phyloP scores from a whole-genome alignment of 495 filamentous ascomycete genomes.

The Cryomyces minteri region DNA sequence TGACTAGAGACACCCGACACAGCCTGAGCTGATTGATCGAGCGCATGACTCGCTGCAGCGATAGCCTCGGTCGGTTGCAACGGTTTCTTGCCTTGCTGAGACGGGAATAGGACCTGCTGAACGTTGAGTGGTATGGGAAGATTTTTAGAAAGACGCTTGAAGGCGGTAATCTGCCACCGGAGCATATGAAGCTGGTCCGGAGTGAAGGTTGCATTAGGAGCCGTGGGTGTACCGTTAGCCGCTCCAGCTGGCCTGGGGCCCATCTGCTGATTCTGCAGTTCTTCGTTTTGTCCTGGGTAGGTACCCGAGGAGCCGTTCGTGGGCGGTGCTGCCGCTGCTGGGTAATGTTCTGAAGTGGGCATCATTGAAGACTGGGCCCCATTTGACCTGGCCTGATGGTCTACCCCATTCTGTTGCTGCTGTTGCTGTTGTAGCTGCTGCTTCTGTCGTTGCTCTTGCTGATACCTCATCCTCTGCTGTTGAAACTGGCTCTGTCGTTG shows the following conservation, averaged over 20 bases:
- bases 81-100: conserved; percentile 43
- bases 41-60: conserved; percentile 29
- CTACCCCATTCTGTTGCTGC: conserved; percentile 13
- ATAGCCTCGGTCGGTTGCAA: conserved; percentile 38
- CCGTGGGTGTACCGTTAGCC: not conserved
- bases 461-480: conserved; percentile 30
- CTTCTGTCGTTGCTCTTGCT: conserved; percentile 25
- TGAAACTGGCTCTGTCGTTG: conserved; percentile 40
- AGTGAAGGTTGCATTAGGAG: conserved; percentile 37
- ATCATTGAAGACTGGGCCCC: conserved; percentile 17
- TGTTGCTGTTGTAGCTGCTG: conserved; percentile 30
- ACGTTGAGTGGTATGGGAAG: conserved; percentile 52
- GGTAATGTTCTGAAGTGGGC: not conserved
- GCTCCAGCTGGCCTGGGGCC: conserved; percentile 1
- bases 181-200: conserved; percentile 51
- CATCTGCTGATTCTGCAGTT: conserved; percentile 8
- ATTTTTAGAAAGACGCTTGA: conserved; percentile 68
- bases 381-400: conserved; percentile 15
- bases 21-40: conserved; percentile 29
- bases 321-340: not conserved
- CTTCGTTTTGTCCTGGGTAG: not conserved
- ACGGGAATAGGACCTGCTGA: conserved; percentile 57
- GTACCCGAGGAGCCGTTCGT: not conserved
- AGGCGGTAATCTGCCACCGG: conserved; percentile 62
- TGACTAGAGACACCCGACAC: conserved; percentile 5